phyloP scores from a whole-genome alignment of 768 basidiomycete genomes.

The Lactarius pseudohatsudake region DNA sequence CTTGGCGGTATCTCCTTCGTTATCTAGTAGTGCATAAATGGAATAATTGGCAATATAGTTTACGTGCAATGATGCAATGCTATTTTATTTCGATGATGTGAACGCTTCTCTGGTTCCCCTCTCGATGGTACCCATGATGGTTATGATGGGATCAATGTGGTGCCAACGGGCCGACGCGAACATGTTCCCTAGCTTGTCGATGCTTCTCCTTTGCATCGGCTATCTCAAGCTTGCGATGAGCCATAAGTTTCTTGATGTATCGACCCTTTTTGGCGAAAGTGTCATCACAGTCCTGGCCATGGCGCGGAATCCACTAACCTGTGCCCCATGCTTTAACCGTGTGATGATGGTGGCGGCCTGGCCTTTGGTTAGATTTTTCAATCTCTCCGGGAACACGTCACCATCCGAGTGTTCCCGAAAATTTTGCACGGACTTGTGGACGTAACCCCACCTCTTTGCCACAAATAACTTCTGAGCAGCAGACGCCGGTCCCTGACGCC shows the following conservation, averaged over 20 bases:
- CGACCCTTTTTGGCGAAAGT: slow-evolving; percentile 44
- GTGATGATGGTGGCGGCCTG: slow-evolving; percentile 78
- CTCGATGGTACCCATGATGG: neutral
- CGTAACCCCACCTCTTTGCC: slow-evolving; percentile 47
- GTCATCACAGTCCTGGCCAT: neutral
- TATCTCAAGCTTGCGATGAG: slow-evolving; percentile 38
- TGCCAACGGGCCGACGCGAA: slow-evolving; percentile 58
- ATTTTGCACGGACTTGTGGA: slow-evolving; percentile 30
- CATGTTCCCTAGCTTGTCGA: slow-evolving; percentile 53
- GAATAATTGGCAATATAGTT: slow-evolving; percentile 7
- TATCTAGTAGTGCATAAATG: slow-evolving; percentile 40
- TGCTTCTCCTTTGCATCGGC: slow-evolving; percentile 47
- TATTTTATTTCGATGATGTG: neutral
- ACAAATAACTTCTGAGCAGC: slow-evolving; percentile 59
- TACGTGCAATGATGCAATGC: slow-evolving; percentile 3
- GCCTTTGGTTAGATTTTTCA: slow-evolving; percentile 64
- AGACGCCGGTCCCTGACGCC: slow-evolving; percentile 64
- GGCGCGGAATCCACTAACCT: slow-evolving; percentile 42
- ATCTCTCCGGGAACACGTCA: slow-evolving; percentile 34
- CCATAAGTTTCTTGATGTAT: slow-evolving; percentile 53
- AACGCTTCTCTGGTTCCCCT: neutral
- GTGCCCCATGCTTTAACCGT: slow-evolving; percentile 73
- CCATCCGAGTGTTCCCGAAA: slow-evolving; percentile 30
- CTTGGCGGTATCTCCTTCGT: slow-evolving; percentile 62
- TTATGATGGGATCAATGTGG: slow-evolving; percentile 22